Evolutionary conservation across 2,329 filamentous ascomycete genomes (phyloP).

Genomic region (Monosporascus sp.): DNA sequence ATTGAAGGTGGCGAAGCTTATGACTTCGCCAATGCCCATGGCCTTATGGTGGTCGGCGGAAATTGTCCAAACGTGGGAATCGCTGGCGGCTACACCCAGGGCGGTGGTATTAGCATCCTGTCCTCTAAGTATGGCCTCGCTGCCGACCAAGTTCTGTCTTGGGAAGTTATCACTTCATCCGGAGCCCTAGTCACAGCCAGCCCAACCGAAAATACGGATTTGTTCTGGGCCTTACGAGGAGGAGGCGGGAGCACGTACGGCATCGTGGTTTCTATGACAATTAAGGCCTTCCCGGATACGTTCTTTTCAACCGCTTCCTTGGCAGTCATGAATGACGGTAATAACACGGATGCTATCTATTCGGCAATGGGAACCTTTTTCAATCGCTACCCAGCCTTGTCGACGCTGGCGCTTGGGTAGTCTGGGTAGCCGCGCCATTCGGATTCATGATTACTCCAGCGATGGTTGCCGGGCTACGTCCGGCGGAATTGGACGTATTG

Average conservation of each 20-base stretch:
- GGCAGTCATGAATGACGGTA: constrained; percentile 3
- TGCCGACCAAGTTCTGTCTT: constrained; percentile 53
- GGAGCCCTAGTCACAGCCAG: constrained; percentile 44
- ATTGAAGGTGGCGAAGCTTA: constrained; percentile 6
- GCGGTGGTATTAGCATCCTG: constrained; percentile 53
- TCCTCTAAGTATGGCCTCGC: constrained; percentile 48
- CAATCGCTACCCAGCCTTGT: constrained; percentile 6
- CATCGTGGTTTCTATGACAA: constrained; percentile 36
- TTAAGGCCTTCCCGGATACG: constrained; percentile 8
- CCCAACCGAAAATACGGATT: constrained; percentile 42
- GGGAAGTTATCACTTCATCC: constrained; percentile 47
- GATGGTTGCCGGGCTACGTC: background rate
- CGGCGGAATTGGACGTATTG: constrained; percentile 2
- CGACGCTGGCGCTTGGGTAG: constrained; percentile 6
- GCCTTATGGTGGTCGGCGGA: constrained; percentile 5
- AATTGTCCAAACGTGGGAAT: constrained; percentile 12
- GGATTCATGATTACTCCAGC: constrained; percentile 11
- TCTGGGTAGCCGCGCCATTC: constrained; percentile 5
- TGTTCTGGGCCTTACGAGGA: constrained; percentile 59
- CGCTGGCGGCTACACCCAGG: constrained; percentile 22
- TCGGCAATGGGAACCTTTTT: constrained; percentile 5
- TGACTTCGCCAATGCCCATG: constrained; percentile 2
- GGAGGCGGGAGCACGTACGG: constrained; percentile 56
- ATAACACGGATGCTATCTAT: constrained; percentile 8
- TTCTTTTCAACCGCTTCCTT: constrained; percentile 4